Percentiles rank a stretch among this genome's conserved stretches.
phyloP scores from a whole-genome alignment of 768 basidiomycete species.

The Epithele typhae region DNA sequence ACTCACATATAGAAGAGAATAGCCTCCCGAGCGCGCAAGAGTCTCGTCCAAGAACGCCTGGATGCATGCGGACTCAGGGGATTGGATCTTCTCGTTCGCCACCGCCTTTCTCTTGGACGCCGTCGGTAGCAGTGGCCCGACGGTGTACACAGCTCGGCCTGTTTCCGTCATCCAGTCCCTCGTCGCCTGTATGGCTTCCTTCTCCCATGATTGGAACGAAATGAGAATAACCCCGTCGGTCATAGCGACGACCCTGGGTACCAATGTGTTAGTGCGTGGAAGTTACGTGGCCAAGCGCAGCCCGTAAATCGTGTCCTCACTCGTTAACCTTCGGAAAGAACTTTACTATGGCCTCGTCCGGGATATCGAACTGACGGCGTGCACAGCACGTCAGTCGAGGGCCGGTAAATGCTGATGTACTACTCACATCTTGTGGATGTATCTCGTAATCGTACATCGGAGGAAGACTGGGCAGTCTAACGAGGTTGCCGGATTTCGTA shows the following conservation, averaged over 20 bases:
- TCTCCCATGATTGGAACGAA: slow-evolving; percentile 14
- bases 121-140: slow-evolving; percentile 15
- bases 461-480: slow-evolving; percentile 1
- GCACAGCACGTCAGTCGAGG: background rate
- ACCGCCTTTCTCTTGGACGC: background rate
- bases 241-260: background rate
- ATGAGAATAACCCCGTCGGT: slow-evolving; percentile 16
- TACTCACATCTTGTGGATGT: slow-evolving; percentile 5
- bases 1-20: slow-evolving; percentile 19
- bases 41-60: slow-evolving; percentile 14
- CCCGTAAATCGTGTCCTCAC: no score
- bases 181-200: slow-evolving; percentile 9
- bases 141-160: slow-evolving; percentile 5
- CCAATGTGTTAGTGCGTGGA: no score
- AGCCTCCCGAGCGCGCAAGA: slow-evolving; percentile 11
- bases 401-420: no score
- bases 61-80: slow-evolving; percentile 9
- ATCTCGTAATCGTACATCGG: slow-evolving; percentile 9
- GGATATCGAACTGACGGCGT: no score
- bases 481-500: background rate
- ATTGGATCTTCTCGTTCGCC: slow-evolving; percentile 9
- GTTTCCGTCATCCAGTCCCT: slow-evolving; percentile 14
- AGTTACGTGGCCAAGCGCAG: no score
- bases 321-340: no score
- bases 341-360: no score